These are phyloP conservation scores for Chondrostereum purpureum DNA, from an alignment of 1,284 basidiomycete genomes.

Conservation along the genomic window DNA sequence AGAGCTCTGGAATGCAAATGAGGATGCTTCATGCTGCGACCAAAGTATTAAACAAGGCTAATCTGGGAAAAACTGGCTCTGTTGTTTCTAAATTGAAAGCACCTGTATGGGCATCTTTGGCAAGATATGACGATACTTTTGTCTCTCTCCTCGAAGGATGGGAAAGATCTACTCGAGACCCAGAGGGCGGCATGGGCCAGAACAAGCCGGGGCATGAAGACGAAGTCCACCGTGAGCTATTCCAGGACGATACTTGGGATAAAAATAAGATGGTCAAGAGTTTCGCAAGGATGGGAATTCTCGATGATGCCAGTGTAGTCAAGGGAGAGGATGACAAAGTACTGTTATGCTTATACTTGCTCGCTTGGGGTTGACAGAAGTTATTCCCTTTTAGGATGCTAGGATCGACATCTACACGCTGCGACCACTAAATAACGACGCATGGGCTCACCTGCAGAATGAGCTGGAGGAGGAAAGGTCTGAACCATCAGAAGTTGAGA, in stretches of 20 bases:
- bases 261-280: slow-evolving; percentile 68
- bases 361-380: slow-evolving; percentile 6
- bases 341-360: background rate
- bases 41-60: slow-evolving; percentile 39
- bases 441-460: slow-evolving; percentile 36
- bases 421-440: slow-evolving; percentile 35
- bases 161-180: slow-evolving; percentile 46
- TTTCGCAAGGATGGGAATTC: slow-evolving; percentile 56
- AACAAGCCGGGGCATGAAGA: slow-evolving; percentile 30
- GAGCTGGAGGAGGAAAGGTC: slow-evolving; percentile 22
- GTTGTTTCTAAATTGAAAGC: slow-evolving; percentile 23
- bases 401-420: slow-evolving; percentile 39
- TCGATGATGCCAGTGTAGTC: slow-evolving; percentile 23
- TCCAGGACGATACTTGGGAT: slow-evolving; percentile 58
- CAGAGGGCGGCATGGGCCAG: slow-evolving; percentile 30
- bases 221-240: slow-evolving; percentile 36
- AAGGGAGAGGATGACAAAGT: slow-evolving; percentile 27
- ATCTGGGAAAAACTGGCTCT: slow-evolving; percentile 23
- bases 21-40: slow-evolving; percentile 51
- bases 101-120: slow-evolving; percentile 70
- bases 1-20: slow-evolving; percentile 43
- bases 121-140: slow-evolving; percentile 67
- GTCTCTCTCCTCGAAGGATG: slow-evolving; percentile 54
- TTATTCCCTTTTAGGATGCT: slow-evolving; percentile 27
- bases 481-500: slow-evolving; percentile 15